These are phyloP conservation scores for Ceratocystis ficicola DNA, from an alignment of 2,329 filamentous ascomycete genomes.

Conservation along the genomic window DNA sequence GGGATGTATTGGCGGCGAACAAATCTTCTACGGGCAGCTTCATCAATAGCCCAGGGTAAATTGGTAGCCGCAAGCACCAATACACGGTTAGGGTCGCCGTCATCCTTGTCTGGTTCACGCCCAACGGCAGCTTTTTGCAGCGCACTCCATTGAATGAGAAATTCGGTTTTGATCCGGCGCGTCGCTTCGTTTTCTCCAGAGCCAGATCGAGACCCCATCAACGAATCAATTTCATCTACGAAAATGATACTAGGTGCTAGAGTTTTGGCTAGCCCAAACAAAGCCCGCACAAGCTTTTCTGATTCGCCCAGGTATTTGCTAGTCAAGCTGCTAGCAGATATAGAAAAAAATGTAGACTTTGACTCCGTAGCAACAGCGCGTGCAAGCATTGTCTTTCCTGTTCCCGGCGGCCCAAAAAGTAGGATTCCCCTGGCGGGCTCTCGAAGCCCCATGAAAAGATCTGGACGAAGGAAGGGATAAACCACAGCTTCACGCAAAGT, in stretches of 20 bases:
- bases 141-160: constrained; percentile 94
- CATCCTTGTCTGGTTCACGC: constrained; percentile 39
- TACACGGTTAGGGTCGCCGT: constrained; percentile 73
- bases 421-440: constrained; percentile 93
- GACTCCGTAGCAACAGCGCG: constrained; percentile 91
- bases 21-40: constrained; percentile 81
- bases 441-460: constrained; percentile 87
- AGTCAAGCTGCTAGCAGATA: constrained; percentile 85
- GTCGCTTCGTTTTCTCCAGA: constrained; percentile 87
- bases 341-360: constrained; percentile 90
- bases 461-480: constrained; percentile 88
- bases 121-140: constrained; percentile 84
- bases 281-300: constrained; percentile 85
- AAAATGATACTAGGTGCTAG: constrained; percentile 95
- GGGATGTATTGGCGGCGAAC: constrained; percentile 93
- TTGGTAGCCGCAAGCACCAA: constrained; percentile 93
- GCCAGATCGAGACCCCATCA: constrained; percentile 72
- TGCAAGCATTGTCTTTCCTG: constrained; percentile 95
- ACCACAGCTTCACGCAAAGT: constrained; percentile 92
- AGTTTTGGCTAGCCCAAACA: constrained; percentile 80
- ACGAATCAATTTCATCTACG: constrained; percentile 92
- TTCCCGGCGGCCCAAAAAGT: constrained; percentile 92
- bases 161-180: constrained; percentile 90
- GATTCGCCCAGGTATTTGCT: constrained; percentile 94
- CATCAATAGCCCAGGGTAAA: constrained; percentile 93